phyloP scores from a whole-genome alignment of 192 early-diverging fungal species.

The Anaeromyces robustus region DNA sequence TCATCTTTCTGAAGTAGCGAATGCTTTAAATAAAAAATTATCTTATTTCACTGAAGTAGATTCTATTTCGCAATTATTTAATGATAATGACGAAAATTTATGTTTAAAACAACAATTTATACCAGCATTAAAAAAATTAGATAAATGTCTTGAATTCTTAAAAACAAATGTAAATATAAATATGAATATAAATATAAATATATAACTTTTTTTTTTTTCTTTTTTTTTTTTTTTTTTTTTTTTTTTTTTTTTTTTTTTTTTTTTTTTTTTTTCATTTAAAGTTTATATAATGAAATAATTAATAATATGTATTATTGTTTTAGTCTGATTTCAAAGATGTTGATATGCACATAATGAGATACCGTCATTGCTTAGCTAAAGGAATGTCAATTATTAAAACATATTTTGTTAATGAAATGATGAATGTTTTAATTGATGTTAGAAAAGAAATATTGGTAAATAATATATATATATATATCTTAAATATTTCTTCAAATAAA shows the following conservation, averaged over 20 bases:
- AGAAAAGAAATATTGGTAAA: slow-evolving; percentile 29
- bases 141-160: slow-evolving; percentile 64
- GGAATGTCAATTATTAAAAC: slow-evolving; percentile 87
- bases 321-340: slow-evolving; percentile 61
- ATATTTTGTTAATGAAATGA: slow-evolving; percentile 56
- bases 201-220: background rate
- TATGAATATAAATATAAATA: no score
- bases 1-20: slow-evolving; percentile 37
- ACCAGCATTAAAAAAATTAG: slow-evolving; percentile 57
- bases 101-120: slow-evolving; percentile 65
- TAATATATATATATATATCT: no score
- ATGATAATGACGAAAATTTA: slow-evolving; percentile 66
- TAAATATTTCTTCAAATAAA: no score
- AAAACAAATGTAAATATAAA: slow-evolving; percentile 42
- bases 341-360: slow-evolving; percentile 84
- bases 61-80: slow-evolving; percentile 58
- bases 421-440: slow-evolving; percentile 42
- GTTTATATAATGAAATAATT: background rate
- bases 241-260: background rate
- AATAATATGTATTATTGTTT: background rate
- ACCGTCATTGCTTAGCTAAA: slow-evolving; percentile 85
- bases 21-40: slow-evolving; percentile 40
- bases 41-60: slow-evolving; percentile 76
- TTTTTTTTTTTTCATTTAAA: background rate
- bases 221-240: background rate